Base-by-base conservation (phyloP, 75 land plant species). In the Selaginella moellendorffii region DNA sequence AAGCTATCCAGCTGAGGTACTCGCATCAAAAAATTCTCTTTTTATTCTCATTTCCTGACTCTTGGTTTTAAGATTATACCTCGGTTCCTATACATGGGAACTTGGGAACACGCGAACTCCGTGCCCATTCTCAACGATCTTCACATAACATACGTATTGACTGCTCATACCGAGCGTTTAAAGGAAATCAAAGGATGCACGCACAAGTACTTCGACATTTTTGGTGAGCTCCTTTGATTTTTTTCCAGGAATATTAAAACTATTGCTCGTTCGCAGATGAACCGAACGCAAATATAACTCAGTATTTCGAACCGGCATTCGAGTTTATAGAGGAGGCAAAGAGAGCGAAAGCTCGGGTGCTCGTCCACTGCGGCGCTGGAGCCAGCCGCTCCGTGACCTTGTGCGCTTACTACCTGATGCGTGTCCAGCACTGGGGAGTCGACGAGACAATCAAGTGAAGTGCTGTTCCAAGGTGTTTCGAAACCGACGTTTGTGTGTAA, bases 341-440 rank as follows among this genome's bases (percentile, higher is more conserved):
- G 60, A 53, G 31, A 24, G 30, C 25, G 31, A 30, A 61, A 56
- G 73, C 29, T 29, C 62, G 62, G 17, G 72, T 69, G 26, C 28
- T 74, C 66, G 65, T 69, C 36, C 76, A 74, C 36, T 74, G 72
- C 54, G 76, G 76, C 18, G 76, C 72, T 63, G 76, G 76, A 52
- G 76, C 73, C n/a, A 69, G 76, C 53, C 58, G 76, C 1, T 74
- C 72, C 30, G 73, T 71, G 17, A 74, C 76, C 19, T 20, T 74
- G 27, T 63, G 66, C 69, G 76, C 72, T 20, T 62, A 62, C 0
- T 74, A 74, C 66, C 36, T 74, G 61, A 74, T 74, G 72, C 62
- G 62, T 14, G 29, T 54, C 23, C 62, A 54, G n/a, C 62, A 56
- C 1, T 74, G 76, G 72, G 29, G 62, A 1, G 67, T 63, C 59